A percentile compares a stretch with the other conserved stretches of the same genome.
Evolutionary conservation across 805 yeast species (phyloP).

Genomic region (Candida alai): DNA sequence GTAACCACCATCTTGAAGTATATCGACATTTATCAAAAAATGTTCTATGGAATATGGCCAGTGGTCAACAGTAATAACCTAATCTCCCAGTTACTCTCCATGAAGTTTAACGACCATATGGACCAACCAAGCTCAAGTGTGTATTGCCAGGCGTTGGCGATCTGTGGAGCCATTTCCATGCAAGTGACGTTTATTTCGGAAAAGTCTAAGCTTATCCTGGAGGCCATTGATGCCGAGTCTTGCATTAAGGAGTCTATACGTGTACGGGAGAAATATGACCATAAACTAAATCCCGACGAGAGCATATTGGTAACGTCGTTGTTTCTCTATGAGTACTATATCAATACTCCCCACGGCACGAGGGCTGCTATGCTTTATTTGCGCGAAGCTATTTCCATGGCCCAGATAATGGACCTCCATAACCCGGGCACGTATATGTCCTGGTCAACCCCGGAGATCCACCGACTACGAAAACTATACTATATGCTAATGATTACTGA

Average conservation of each 20-base stretch:
- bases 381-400: constrained; percentile 36
- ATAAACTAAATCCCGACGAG: constrained; percentile 3
- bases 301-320: constrained; percentile 26
- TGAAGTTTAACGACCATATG: constrained; percentile 1
- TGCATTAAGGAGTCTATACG: constrained; percentile 4
- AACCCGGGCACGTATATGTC: constrained; percentile 22
- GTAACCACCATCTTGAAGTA: constrained; percentile 1
- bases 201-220: constrained; percentile 15
- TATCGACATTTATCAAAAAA: constrained; percentile 33
- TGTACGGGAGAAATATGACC: constrained; percentile 1
- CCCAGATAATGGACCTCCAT: constrained; percentile 33
- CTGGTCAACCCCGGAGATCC: constrained; percentile 29
- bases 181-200: constrained; percentile 19
- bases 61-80: constrained; percentile 14
- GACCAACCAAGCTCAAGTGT: constrained; percentile 18
- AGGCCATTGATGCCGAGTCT: constrained; percentile 21
- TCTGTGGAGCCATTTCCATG: constrained; percentile 31
- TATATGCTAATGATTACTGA: constrained; percentile 38
- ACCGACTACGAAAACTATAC: constrained; percentile 32
- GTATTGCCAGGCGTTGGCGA: constrained; percentile 29
- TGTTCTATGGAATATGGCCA: constrained; percentile 43
- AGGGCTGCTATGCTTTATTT: constrained; percentile 28
- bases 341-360: constrained; percentile 22
- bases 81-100: constrained; percentile 1
- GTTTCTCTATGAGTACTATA: constrained; percentile 33